phyloP scores from a whole-genome alignment of 345 rosid species.

The Gynandropsis gynandra region DNA sequence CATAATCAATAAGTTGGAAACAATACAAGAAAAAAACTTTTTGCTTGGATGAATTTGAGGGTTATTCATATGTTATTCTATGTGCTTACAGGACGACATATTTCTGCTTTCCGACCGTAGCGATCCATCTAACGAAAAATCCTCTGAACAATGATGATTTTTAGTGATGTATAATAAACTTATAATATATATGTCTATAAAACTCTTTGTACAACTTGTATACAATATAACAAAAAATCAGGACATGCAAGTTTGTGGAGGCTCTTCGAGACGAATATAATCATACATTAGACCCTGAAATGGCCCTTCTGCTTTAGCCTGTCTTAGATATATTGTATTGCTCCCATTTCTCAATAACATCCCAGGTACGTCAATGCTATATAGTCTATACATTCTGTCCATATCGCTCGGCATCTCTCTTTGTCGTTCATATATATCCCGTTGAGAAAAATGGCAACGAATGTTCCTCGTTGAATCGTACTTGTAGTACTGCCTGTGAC shows the following conservation, averaged over 20 bases:
- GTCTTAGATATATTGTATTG: conserved; percentile 61
- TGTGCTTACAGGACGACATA: no score
- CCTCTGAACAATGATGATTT: no score
- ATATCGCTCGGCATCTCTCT: conserved; percentile 30
- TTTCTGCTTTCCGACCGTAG: no score
- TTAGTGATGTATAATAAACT: no score
- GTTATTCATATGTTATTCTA: no score
- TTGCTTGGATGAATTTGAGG: no score
- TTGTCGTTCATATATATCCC: conserved; percentile 27
- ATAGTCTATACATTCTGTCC: conserved; percentile 50
- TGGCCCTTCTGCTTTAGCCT: conserved; percentile 31
- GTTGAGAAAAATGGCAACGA: conserved; percentile 21
- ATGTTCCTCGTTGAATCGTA: conserved; percentile 36
- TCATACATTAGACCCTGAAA: conserved; percentile 76
- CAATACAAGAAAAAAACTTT: no score
- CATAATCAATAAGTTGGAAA: no score
- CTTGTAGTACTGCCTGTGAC: conserved; percentile 45
- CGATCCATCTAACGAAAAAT: no score
- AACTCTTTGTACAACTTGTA: no score
- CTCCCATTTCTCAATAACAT: conserved; percentile 31
- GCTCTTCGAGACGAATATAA: conserved; percentile 73
- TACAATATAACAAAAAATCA: neutral
- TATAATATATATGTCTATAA: no score
- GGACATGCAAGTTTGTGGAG: conserved; percentile 9
- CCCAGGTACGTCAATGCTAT: conserved; percentile 43